These are phyloP conservation scores for Astrephomene gubernaculifera DNA, from an alignment of 139 green algal genomes.

Conservation along the genomic window DNA sequence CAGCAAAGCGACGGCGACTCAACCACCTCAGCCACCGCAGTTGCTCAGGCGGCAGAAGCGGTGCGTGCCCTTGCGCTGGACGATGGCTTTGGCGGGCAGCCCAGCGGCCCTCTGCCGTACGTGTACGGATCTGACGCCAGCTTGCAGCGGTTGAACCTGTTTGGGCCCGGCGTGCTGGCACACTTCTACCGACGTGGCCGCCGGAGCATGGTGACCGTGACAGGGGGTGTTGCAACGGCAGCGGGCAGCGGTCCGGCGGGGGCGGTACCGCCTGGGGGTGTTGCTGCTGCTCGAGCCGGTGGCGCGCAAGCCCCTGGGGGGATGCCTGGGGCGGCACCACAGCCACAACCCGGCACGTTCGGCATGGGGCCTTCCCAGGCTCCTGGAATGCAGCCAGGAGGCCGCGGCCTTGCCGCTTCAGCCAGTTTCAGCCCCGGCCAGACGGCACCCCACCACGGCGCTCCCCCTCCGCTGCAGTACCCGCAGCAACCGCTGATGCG, in stretches of 20 bases:
- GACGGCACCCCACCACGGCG: not conserved
- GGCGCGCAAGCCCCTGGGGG: too few species aligned
- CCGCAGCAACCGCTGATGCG: not conserved
- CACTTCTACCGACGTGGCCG: conserved; percentile 32
- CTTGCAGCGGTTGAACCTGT: conserved; percentile 41
- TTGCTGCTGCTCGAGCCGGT: too few species aligned
- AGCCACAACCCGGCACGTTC: not conserved
- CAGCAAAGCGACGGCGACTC: not conserved
- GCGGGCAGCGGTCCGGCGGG: not conserved
- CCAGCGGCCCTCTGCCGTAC: conserved; percentile 5
- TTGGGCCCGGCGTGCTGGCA: conserved; percentile 14
- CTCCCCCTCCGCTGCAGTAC: not conserved
- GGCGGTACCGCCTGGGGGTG: not conserved
- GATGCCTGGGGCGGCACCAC: too few species aligned
- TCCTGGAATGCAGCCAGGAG: not conserved
- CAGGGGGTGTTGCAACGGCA: not conserved
- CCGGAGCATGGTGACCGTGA: conserved; percentile 7
- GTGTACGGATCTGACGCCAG: conserved; percentile 22
- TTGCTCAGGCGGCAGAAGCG: conserved; percentile 10
- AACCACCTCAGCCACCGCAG: not conserved
- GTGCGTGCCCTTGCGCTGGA: conserved; percentile 1
- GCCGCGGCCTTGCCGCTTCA: not conserved
- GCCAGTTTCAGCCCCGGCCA: not conserved
- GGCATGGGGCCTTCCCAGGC: not conserved
- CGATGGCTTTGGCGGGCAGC: not conserved